A percentile compares a stretch with the other conserved stretches of the same genome.
Conservation (phyloP, 2,329 filamentous ascomycete species). For the Periglandula ipomoeae region DNA sequence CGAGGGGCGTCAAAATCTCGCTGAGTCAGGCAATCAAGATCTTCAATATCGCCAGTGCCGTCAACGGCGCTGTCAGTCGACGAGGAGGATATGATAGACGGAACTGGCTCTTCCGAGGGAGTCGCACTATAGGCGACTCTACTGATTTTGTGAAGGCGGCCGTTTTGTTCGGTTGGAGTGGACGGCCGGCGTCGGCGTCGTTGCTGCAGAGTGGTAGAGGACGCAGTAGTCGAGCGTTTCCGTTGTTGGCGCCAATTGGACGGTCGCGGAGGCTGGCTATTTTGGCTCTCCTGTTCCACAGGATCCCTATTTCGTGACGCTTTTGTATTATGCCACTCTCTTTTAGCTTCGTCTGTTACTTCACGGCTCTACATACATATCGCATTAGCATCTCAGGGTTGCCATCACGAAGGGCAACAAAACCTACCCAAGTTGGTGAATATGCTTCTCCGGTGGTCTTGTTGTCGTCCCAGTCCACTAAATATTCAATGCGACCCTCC, state of each 20-base stretch:
- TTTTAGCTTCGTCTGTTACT: conserved; percentile 21
- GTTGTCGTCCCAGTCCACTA: conserved; percentile 30
- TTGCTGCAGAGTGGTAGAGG: neutral
- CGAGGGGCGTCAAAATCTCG: neutral
- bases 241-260: conserved; percentile 18
- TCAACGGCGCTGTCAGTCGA: conserved; percentile 13
- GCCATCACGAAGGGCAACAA: neutral
- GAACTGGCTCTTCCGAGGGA: conserved; percentile 21
- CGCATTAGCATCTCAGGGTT: neutral
- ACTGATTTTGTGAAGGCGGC: conserved; percentile 14
- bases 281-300: conserved; percentile 4
- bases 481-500: conserved; percentile 21
- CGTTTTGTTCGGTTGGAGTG: conserved; percentile 10
- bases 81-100: conserved; percentile 20
- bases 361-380: conserved; percentile 16
- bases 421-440: conserved; percentile 24
- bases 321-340: conserved; percentile 25
- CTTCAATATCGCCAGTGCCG: conserved; percentile 11
- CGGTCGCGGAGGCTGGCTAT: conserved; percentile 18
- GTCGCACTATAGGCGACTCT: conserved; percentile 14
- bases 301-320: conserved; percentile 3
- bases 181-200: conserved; percentile 1
- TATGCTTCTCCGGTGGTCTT: conserved; percentile 22
- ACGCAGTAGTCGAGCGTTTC: neutral
- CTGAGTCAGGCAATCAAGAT: neutral